Evolutionary conservation across 306 rosid species (phyloP).

Genomic region (Glycine tomentella): DNA sequence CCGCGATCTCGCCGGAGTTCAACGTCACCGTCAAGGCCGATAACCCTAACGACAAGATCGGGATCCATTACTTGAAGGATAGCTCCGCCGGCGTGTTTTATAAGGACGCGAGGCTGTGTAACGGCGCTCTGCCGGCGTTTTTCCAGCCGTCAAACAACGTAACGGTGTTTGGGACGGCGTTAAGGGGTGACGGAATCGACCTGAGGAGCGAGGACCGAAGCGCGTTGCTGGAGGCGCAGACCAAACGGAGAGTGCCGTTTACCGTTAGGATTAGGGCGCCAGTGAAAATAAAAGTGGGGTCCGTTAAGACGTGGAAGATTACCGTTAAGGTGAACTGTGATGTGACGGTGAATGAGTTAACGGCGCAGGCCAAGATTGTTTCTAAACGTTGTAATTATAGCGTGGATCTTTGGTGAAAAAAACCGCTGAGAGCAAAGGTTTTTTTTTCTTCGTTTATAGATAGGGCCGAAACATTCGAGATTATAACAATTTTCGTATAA

Average conservation of each 20-base stretch:
- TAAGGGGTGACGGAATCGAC: constrained; percentile 55
- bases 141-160: constrained; percentile 72
- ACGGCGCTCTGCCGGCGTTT: constrained; percentile 69
- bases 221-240: constrained; percentile 48
- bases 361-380: constrained; percentile 60
- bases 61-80: constrained; percentile 65
- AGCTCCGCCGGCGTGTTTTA: constrained; percentile 60
- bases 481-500: not conserved
- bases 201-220: constrained; percentile 42
- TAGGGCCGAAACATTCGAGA: not conserved
- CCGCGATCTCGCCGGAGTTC: constrained; percentile 60
- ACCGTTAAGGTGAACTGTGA: constrained; percentile 66
- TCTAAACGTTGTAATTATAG: constrained; percentile 57
- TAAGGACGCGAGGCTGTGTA: constrained; percentile 50
- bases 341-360: constrained; percentile 60
- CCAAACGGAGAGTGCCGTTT: constrained; percentile 58
- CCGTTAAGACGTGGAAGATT: constrained; percentile 67
- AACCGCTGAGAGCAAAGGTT: not conserved
- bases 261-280: constrained; percentile 58
- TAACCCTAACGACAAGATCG: constrained; percentile 73
- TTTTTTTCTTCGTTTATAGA: not conserved
- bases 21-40: constrained; percentile 57
- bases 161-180: constrained; percentile 59
- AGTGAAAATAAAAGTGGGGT: constrained; percentile 66
- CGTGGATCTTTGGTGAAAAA: constrained; percentile 49